Evolutionary conservation across 345 rosid genomes (phyloP).

Genomic region (Citrus hindsii): DNA sequence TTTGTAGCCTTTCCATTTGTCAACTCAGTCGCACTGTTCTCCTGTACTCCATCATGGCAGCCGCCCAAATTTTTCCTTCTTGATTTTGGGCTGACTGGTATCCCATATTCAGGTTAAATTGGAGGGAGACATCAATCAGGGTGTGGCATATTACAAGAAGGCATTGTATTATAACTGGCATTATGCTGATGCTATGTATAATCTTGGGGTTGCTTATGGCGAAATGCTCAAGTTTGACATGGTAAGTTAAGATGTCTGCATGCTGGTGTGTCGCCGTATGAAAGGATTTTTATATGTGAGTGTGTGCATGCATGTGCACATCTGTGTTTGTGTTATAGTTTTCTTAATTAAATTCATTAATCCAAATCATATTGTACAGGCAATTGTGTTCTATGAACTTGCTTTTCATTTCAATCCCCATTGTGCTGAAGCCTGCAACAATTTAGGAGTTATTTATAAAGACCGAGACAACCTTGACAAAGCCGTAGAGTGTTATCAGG

Average conservation of each 20-base stretch:
- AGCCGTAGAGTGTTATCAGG: conserved; percentile 99
- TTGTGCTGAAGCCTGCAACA: conserved; percentile 99
- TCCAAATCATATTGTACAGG: conserved; percentile 51
- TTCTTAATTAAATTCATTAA: not conserved
- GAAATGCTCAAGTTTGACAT: conserved; percentile 95
- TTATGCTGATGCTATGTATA: conserved; percentile 99
- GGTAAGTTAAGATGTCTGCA: conserved; percentile 38
- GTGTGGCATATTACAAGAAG: conserved; percentile 94
- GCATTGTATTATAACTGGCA: conserved; percentile 99
- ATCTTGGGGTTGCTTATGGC: conserved; percentile 99
- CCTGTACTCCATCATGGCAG: not conserved
- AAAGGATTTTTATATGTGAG: not conserved
- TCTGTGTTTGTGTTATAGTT: not conserved
- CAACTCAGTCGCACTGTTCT: not conserved
- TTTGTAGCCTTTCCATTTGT: not conserved
- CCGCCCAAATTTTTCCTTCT: conserved; percentile 3
- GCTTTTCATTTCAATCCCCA: conserved; percentile 99
- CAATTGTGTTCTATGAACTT: conserved; percentile 96
- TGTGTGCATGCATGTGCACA: not conserved
- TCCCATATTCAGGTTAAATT: conserved; percentile 72
- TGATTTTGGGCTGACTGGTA: conserved; percentile 30
- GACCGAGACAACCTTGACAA: conserved; percentile 99
- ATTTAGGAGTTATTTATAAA: conserved; percentile 97
- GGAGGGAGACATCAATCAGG: conserved; percentile 96
- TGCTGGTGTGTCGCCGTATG: not conserved